These are phyloP conservation scores for Perkinsus olseni DNA, from an alignment of 169 alveolate species.

Conservation along the genomic window DNA sequence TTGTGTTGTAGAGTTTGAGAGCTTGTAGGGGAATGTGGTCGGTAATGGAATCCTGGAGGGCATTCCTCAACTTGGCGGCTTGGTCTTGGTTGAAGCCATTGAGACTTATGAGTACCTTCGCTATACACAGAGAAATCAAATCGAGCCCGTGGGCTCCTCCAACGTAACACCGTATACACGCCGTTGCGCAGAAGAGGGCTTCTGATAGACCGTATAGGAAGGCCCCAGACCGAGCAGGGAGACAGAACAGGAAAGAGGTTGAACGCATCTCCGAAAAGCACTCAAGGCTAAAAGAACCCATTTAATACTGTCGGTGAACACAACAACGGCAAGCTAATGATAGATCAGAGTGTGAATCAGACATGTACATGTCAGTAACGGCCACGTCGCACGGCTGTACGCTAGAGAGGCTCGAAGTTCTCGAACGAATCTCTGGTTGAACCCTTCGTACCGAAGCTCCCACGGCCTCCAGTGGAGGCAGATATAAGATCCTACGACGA, in stretches of 20 bases:
- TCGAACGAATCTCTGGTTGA: background rate
- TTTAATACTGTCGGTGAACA: background rate
- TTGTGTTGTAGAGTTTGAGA: background rate
- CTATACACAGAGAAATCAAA: background rate
- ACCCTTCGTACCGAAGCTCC: background rate
- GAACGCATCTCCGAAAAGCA: background rate
- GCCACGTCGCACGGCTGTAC: too few relatives aligned
- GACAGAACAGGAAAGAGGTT: background rate
- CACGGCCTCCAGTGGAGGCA: background rate
- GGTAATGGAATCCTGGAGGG: background rate
- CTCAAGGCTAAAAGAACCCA: background rate
- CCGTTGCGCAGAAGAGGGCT: background rate
- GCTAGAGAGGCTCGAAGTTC: background rate
- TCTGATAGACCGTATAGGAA: background rate
- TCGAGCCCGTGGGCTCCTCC: background rate
- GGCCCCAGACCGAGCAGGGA: background rate
- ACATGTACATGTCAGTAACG: background rate
- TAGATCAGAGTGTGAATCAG: background rate
- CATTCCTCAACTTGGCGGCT: background rate
- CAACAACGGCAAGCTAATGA: background rate
- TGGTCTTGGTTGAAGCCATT: background rate
- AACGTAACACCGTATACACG: background rate
- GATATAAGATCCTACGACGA: too few relatives aligned
- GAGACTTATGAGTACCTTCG: background rate
- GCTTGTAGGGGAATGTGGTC: background rate